A percentile compares a stretch with the other conserved stretches of the same genome.
Evolutionary conservation across 176 grass and related monocot species (phyloP).

Genomic region (Puccinellia tenuiflora): DNA sequence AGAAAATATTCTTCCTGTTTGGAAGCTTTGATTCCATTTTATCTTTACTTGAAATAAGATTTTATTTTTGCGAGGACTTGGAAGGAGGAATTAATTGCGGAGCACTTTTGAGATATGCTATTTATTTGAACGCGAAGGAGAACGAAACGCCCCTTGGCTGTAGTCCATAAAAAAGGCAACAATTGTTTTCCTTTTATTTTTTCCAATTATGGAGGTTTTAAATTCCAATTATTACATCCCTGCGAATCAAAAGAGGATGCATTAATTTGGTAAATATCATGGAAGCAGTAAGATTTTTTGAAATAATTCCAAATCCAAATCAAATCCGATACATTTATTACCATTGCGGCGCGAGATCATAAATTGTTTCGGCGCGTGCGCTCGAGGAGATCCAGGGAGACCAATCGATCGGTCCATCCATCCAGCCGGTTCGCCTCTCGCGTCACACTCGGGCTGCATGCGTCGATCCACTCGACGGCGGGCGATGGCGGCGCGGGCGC

Average conservation of each 20-base stretch:
- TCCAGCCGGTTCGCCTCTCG: not conserved
- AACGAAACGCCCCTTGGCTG: not conserved
- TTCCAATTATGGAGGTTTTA: not conserved
- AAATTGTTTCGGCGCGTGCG: not conserved
- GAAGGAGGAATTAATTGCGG: not conserved
- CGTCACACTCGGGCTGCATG: not conserved
- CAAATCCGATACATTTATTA: conserved; percentile 2
- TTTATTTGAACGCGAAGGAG: not conserved
- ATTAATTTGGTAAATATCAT: not conserved
- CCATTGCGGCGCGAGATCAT: not conserved
- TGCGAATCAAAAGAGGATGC: not conserved
- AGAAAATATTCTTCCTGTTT: not conserved
- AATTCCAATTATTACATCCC: not conserved
- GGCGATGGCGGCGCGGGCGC: conserved; percentile 14
- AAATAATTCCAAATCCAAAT: not conserved
- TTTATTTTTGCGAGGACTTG: too few relatives aligned
- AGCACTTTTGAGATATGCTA: not conserved
- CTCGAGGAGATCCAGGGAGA: not conserved
- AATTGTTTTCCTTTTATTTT: not conserved
- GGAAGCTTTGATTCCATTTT: not conserved
- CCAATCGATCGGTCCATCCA: not conserved
- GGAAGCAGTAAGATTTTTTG: not conserved
- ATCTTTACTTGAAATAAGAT: not conserved
- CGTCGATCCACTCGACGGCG: not conserved
- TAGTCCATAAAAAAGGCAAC: not conserved